Conservation (phyloP, 306 rosid genomes). For the Dicorynia guianensis region DNA sequence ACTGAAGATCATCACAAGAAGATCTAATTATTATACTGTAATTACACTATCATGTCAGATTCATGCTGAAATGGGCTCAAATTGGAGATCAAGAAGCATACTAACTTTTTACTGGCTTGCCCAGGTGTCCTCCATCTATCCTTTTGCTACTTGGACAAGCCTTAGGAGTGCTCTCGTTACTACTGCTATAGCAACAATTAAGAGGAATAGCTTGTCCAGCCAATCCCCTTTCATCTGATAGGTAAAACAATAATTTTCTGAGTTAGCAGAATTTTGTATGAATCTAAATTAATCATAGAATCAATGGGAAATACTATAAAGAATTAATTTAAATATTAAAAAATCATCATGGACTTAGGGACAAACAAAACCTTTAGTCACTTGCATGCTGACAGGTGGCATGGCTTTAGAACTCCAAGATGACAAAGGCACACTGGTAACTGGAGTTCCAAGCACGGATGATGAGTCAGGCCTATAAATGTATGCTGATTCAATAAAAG, state of each 20-base stretch:
- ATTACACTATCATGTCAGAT: background rate
- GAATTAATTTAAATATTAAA: background rate
- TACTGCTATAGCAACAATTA: constrained; percentile 56
- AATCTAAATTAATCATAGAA: background rate
- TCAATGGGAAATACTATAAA: background rate
- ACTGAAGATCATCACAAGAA: background rate
- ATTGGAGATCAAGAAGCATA: background rate
- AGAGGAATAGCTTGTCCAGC: constrained; percentile 43
- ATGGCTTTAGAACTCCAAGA: constrained; percentile 61
- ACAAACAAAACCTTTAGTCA: constrained; percentile 58
- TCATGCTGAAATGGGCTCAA: background rate
- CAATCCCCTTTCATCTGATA: constrained; percentile 49
- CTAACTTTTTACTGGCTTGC: constrained; percentile 54
- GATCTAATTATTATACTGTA: constrained; percentile 8
- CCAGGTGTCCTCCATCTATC: constrained; percentile 34
- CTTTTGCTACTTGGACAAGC: constrained; percentile 43
- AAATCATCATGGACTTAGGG: constrained; percentile 1
- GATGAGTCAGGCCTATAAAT: constrained; percentile 59
- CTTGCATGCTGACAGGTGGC: constrained; percentile 46
- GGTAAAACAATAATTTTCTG: constrained; percentile 24
- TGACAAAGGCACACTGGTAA: constrained; percentile 49
- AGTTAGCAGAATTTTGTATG: background rate
- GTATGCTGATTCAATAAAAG: constrained; percentile 51
- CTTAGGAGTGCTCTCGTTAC: constrained; percentile 58
- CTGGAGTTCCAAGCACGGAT: constrained; percentile 55